Conservation (phyloP, 345 rosid genomes). For the Salix purpurea region DNA sequence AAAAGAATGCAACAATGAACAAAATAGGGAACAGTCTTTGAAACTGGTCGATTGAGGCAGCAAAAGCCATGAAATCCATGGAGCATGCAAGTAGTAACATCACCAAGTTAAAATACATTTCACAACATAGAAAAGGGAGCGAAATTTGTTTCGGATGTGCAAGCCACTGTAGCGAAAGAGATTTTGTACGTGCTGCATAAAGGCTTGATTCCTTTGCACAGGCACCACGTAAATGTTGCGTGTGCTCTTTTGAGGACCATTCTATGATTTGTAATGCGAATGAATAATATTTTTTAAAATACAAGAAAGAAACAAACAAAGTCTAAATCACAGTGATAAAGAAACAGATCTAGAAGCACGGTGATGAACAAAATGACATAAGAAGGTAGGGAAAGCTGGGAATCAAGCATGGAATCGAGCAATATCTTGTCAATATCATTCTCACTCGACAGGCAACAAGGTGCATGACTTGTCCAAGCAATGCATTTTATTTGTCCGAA, state of each 20-base stretch:
- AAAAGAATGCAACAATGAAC: constrained; percentile 25
- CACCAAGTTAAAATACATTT: constrained; percentile 33
- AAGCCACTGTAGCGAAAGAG: constrained; percentile 34
- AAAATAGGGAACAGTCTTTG: constrained; percentile 7
- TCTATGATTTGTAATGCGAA: not conserved
- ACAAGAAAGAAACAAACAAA: too few relatives aligned
- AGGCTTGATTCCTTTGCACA: not conserved
- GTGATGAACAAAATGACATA: not conserved
- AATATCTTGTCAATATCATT: not conserved
- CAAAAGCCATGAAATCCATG: constrained; percentile 61
- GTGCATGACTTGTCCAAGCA: not conserved
- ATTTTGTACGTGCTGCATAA: not conserved
- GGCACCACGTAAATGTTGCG: not conserved
- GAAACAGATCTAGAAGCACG: too few relatives aligned
- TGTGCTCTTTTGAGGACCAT: not conserved
- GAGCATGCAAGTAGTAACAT: constrained; percentile 60
- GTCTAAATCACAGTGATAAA: too few relatives aligned
- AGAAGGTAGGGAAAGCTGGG: not conserved
- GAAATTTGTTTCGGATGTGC: constrained; percentile 19
- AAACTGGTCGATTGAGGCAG: constrained; percentile 49
- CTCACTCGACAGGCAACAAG: not conserved
- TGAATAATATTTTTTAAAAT: too few relatives aligned
- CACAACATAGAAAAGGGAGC: constrained; percentile 23
- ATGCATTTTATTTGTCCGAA: too few relatives aligned
- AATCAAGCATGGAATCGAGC: not conserved